Evolutionary conservation across 306 rosid species (phyloP), one percentile per base, ranked within the genome.

Genomic region (Sophora flavescens): DNA sequence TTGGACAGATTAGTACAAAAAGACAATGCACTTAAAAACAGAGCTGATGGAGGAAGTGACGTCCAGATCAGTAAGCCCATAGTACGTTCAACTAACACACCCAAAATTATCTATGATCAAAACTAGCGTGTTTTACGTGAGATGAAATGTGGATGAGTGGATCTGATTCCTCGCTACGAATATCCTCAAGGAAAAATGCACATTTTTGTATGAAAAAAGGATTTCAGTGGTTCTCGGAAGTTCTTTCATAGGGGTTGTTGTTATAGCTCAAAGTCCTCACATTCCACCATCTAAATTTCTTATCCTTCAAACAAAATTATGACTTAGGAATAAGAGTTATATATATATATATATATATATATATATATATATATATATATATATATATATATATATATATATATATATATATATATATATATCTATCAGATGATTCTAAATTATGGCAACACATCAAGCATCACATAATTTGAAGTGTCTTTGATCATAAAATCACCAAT

Each of bases 81-180:
- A 79, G 78, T 77, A 42, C 65, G 61, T 81, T 80, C 87, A 86
- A 71, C 86, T 26, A 81, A 87, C 85, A 48, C 18, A 77, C 11
- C 66, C 52, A 44, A 78, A 28, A n/a, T 63, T 41, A 47, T 64
- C 80, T 51, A 50, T 26, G 59, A 76, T 11, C 36, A 64, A 72
- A 54, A 57, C 68, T 72, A 36, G 68, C 73, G 68, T 48, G 70
- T 77, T 54, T 48, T 15, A 45, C 30, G 56, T 26, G 30, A 15
- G 72, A 61, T 47, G 22, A 36, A 26, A 8, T 16, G 0, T 18
- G 70, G 32, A 30, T 30, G 32, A 30, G 32, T 30, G 32, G n/a
- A 47, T 73, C 38, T 32, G 32, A 35, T 11, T 59, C 39, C 50
- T 62, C 50, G 45, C 22, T 32, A 16, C 28, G 48, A 30, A 28